Conservation (phyloP, 1,284 basidiomycete species). For the Naganishia sp. region DNA sequence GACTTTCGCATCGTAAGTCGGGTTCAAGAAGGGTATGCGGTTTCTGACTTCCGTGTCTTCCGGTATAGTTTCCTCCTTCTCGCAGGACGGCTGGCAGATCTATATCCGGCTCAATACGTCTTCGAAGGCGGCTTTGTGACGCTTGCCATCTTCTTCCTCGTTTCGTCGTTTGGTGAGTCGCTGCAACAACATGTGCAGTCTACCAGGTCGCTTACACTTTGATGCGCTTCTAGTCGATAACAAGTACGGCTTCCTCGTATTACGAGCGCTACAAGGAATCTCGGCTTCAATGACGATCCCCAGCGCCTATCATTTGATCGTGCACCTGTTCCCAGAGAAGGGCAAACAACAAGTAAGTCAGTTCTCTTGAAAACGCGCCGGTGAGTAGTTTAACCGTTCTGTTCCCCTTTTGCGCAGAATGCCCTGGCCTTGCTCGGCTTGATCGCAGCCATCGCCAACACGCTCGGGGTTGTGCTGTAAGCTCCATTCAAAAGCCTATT, state of each 20-base stretch:
- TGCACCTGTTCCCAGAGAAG: constrained; percentile 49
- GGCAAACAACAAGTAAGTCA: constrained; percentile 41
- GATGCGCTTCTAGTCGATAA: constrained; percentile 38
- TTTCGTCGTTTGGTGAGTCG: constrained; percentile 41
- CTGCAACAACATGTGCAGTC: too few species aligned
- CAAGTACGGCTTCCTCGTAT: constrained; percentile 51
- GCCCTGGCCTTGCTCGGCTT: constrained; percentile 30
- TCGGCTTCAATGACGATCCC: constrained; percentile 46
- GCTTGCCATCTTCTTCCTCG: constrained; percentile 45
- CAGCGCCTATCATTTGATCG: constrained; percentile 41
- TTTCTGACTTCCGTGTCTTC: too few species aligned
- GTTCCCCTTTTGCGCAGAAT: not conserved
- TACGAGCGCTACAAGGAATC: constrained; percentile 49
- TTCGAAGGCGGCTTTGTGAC: constrained; percentile 45
- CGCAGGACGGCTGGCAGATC: constrained; percentile 45
- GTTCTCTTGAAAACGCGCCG: constrained; percentile 40
- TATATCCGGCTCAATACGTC: constrained; percentile 46
- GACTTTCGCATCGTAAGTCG: constrained; percentile 30
- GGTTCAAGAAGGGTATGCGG: too few species aligned
- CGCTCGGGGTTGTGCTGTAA: constrained; percentile 32
- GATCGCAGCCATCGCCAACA: constrained; percentile 28
- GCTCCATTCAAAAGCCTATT: not conserved
- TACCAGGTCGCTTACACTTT: not conserved
- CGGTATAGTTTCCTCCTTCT: constrained; percentile 43
- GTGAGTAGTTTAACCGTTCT: constrained; percentile 38